Conservation (phyloP, 2,329 filamentous ascomycete genomes). For the Aspergillus pseudoglaucus region DNA sequence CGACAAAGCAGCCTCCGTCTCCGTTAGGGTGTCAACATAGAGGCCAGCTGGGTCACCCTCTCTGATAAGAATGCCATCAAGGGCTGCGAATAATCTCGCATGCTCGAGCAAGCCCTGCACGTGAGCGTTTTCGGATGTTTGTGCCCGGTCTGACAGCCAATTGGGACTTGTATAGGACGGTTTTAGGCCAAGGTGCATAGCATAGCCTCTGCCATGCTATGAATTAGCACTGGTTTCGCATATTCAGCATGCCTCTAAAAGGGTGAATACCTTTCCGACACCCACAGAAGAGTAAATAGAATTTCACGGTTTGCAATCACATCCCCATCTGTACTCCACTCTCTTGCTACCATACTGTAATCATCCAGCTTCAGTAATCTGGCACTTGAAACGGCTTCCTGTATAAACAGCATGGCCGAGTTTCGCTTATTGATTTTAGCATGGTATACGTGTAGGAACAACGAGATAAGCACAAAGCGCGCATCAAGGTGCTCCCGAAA, state of each 20-base stretch:
- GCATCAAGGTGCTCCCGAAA: conserved; percentile 15
- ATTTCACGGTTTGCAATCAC: conserved; percentile 20
- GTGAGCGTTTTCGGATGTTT: conserved; percentile 10
- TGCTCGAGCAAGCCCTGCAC: conserved; percentile 20
- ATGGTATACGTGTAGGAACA: conserved; percentile 28
- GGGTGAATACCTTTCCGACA: conserved; percentile 21
- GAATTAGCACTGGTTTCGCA: no score
- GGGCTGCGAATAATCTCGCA: conserved; percentile 18
- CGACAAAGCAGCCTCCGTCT: conserved; percentile 17
- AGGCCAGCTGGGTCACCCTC: not conserved
- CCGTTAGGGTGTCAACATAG: conserved; percentile 7
- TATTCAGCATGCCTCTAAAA: no score
- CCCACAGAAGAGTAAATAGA: conserved; percentile 23
- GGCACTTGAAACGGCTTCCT: conserved; percentile 21
- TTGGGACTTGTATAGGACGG: conserved; percentile 18
- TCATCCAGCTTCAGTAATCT: conserved; percentile 17
- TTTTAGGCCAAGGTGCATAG: conserved; percentile 23
- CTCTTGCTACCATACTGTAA: not conserved
- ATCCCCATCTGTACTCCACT: conserved; percentile 1
- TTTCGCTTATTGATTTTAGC: conserved; percentile 24
- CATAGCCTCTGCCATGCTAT: conserved; percentile 14
- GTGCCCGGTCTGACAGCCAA: conserved; percentile 3
- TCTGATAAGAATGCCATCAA: conserved; percentile 14
- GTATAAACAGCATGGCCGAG: conserved; percentile 24
- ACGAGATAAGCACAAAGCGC: conserved; percentile 18